A percentile compares a stretch with the other conserved stretches of the same genome.
Conservation (phyloP, 176 grass and related monocot genomes). For the Eleusine coracana region DNA sequence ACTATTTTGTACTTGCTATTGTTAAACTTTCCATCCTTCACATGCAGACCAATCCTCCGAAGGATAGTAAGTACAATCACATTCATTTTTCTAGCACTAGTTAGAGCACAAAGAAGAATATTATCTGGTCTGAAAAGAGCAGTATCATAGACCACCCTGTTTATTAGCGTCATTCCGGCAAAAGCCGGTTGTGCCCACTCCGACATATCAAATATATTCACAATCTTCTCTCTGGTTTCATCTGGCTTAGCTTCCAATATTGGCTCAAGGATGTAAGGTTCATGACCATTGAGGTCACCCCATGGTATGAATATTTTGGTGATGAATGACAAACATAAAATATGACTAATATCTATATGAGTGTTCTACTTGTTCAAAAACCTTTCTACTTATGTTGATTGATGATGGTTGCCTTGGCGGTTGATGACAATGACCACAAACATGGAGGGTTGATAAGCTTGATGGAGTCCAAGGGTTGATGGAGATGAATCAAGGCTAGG, state of each 20-base stretch:
- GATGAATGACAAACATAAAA: too few species aligned
- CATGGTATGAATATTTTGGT: too few species aligned
- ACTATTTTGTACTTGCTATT: conserved; percentile 91
- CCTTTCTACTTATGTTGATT: too few species aligned
- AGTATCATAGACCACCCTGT: conserved; percentile 90
- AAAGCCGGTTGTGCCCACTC: conserved; percentile 76
- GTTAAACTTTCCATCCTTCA: conserved; percentile 75
- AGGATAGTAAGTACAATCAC: conserved; percentile 91
- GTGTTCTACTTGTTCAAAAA: too few species aligned
- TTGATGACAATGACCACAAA: too few species aligned
- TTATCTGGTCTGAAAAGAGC: conserved; percentile 82
- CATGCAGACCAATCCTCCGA: conserved; percentile 81
- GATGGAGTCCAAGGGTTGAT: too few species aligned
- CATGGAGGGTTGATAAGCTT: too few species aligned
- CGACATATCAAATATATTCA: conserved; percentile 85
- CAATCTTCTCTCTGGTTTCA: conserved; percentile 69
- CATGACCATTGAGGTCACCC: too few species aligned
- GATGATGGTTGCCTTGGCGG: too few species aligned
- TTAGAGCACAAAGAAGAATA: conserved; percentile 85
- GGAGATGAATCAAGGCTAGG: too few species aligned
- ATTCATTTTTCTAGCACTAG: conserved; percentile 96
- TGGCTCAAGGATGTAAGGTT: too few species aligned
- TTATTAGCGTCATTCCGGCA: conserved; percentile 79
- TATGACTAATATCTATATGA: too few species aligned
- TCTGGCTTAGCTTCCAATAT: conserved; percentile 68